Evolutionary conservation across 2,329 filamentous ascomycete genomes (phyloP), one percentile per base, ranked within the genome.

Genomic region (Sporothrix luriei): DNA sequence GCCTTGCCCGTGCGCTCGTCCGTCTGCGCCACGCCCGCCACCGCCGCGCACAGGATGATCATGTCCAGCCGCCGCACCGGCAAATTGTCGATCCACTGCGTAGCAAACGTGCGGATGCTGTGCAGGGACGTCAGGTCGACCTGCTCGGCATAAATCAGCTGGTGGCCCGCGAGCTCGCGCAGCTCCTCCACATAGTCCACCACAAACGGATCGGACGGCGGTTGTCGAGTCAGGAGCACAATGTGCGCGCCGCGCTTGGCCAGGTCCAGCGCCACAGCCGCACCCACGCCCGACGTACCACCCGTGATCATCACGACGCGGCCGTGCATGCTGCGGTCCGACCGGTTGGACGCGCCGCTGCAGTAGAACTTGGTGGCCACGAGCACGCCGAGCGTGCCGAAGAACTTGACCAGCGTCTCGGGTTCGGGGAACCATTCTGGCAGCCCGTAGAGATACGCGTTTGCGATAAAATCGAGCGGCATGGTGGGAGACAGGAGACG

Each of bases 31-130:
- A 59, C 54, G 21, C 66, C 69, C 7, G 48, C 68, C 9, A 65
- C 66, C 19, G 91, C 91, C 11, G 90, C 95, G 78, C 93, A 97
- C 21, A 99, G 84, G 24, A 99, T 87, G 61, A 99, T 83, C 88
- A 94, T 94, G 78, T 99, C 95, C 7, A 99, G 82, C 62, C 96
- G 85, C 69, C 96, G 86, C 10, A 94, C 92, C 2, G 95, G 94
- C 26, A 91, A 87, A 78, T 97, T 98, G 79, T 99, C 94, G 74
- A 99, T 93, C 94, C 96, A 99, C 82, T 93, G 94, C 0, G 95
- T 99, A 14, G 95, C 95, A 78, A 99, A 99, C 72, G 90, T 85
- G 51, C 95, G 91, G 75, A 99, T 90, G 78, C 92, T 96, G 78
- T 97, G 88, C n/a, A 99, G 83, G 19, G 91, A 94, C 14, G 90